A percentile compares a stretch with the other conserved stretches of the same genome.
phyloP scores from a whole-genome alignment of 2,329 filamentous ascomycete species.

The Aureobasidium vineae region DNA sequence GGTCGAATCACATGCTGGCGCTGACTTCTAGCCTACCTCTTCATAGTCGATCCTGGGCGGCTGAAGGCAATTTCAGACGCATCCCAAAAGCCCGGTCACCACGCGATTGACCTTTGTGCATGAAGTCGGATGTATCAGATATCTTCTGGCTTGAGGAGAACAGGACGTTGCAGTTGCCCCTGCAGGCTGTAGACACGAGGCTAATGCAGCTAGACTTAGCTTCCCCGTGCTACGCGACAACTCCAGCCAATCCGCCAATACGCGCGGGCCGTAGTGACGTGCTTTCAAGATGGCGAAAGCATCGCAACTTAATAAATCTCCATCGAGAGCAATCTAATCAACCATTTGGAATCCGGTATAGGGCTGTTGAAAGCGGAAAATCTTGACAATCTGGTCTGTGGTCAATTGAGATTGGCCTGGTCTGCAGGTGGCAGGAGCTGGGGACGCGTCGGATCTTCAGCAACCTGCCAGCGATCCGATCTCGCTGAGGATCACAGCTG shows the following conservation, averaged over 20 bases:
- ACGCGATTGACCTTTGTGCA: conserved; percentile 21
- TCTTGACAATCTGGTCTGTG: conserved; percentile 2
- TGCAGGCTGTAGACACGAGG: conserved; percentile 12
- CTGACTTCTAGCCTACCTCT: conserved; percentile 1
- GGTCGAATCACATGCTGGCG: conserved; percentile 23
- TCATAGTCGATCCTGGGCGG: conserved; percentile 8
- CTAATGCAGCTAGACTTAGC: conserved; percentile 25
- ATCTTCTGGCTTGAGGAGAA: conserved; percentile 19
- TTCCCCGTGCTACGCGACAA: conserved; percentile 23
- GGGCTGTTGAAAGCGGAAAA: neutral
- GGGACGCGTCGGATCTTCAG: neutral
- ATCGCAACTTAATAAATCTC: conserved; percentile 13
- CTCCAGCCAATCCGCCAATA: neutral
- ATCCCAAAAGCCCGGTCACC: conserved; percentile 25
- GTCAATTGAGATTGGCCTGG: conserved; percentile 1
- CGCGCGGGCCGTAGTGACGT: conserved; percentile 22
- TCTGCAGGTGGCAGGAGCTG: conserved; percentile 18
- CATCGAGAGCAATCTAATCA: conserved; percentile 9
- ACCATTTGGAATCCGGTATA: conserved; percentile 11
- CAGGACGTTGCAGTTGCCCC: conserved; percentile 14
- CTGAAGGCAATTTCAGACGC: conserved; percentile 24
- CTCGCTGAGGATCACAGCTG: conserved; percentile 18
- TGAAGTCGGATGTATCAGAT: conserved; percentile 26
- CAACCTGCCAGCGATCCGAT: conserved; percentile 16
- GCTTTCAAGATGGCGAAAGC: neutral